Evolutionary conservation across 2,329 filamentous ascomycete genomes (phyloP).

Genomic region (Trichophyton schoenleinii): DNA sequence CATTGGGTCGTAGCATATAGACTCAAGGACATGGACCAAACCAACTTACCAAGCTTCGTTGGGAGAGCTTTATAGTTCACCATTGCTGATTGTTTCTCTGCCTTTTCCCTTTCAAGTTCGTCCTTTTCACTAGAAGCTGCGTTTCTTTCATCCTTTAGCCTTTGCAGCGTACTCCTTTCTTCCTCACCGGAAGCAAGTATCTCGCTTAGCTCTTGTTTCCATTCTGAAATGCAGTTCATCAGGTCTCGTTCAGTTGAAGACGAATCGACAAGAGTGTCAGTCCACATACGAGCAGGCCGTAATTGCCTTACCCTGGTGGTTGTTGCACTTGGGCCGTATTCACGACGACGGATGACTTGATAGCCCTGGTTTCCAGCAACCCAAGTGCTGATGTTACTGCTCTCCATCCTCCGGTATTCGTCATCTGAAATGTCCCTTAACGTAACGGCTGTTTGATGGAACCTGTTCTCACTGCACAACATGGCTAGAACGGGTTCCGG

Average conservation of each 20-base stretch:
- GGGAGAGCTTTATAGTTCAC: constrained; percentile 56
- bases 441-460: constrained; percentile 58
- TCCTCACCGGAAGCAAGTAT: constrained; percentile 19
- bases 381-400: constrained; percentile 52
- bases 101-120: constrained; percentile 46
- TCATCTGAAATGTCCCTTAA: constrained; percentile 50
- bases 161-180: constrained; percentile 20
- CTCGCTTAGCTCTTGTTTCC: constrained; percentile 32
- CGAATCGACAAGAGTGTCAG: constrained; percentile 58
- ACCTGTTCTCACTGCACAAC: constrained; percentile 60
- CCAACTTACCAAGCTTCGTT: constrained; percentile 52
- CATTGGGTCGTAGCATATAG: background rate
- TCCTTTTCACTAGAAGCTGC: constrained; percentile 28
- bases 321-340: constrained; percentile 64
- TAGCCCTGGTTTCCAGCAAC: constrained; percentile 55
- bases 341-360: constrained; percentile 55
- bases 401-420: constrained; percentile 54
- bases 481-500: constrained; percentile 76
- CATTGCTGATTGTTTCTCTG: constrained; percentile 51
- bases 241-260: constrained; percentile 44
- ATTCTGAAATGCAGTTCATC: constrained; percentile 36
- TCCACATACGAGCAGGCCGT: constrained; percentile 55
- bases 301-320: constrained; percentile 57
- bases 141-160: constrained; percentile 16
- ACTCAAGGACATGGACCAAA: constrained; percentile 9